phyloP scores from a whole-genome alignment of 2,329 filamentous ascomycete species.

The Alternaria gansuensis region DNA sequence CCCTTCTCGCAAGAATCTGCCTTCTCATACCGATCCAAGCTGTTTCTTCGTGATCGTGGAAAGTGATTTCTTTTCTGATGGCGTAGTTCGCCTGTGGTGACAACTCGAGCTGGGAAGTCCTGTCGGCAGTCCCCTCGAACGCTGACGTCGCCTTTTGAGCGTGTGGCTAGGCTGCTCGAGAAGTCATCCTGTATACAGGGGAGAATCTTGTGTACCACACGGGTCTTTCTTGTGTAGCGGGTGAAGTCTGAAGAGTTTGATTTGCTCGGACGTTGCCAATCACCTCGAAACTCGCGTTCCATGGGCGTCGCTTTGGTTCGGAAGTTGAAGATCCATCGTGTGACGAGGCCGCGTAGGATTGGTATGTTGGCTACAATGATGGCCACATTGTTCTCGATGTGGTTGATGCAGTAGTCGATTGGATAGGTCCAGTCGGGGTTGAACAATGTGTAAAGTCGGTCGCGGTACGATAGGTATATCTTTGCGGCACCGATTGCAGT shows the following conservation, averaged over 20 bases:
- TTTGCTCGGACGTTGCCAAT: constrained; percentile 42
- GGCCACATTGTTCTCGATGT: constrained; percentile 55
- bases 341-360: constrained; percentile 54
- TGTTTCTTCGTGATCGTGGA: constrained; percentile 40
- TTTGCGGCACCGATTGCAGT: constrained; percentile 53
- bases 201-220: constrained; percentile 45
- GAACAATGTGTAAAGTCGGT: constrained; percentile 50
- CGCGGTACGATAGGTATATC: constrained; percentile 53
- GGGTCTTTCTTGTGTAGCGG: constrained; percentile 27
- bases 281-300: constrained; percentile 43
- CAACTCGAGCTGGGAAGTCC: constrained; percentile 33
- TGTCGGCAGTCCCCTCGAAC: constrained; percentile 26
- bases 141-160: constrained; percentile 25
- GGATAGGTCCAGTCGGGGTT: constrained; percentile 55
- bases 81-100: constrained; percentile 34
- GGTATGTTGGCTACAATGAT: constrained; percentile 55
- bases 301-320: constrained; percentile 45
- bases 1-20: constrained; percentile 47
- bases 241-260: constrained; percentile 42
- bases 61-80: constrained; percentile 38
- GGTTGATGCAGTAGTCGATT: constrained; percentile 54
- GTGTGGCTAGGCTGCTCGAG: constrained; percentile 45
- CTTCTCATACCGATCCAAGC: constrained; percentile 41
- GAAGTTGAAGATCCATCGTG: constrained; percentile 54
- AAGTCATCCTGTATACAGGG: constrained; percentile 51